Base-by-base conservation (phyloP, 2,329 filamentous ascomycete species). In the Aspergillus pseudonomiae region DNA sequence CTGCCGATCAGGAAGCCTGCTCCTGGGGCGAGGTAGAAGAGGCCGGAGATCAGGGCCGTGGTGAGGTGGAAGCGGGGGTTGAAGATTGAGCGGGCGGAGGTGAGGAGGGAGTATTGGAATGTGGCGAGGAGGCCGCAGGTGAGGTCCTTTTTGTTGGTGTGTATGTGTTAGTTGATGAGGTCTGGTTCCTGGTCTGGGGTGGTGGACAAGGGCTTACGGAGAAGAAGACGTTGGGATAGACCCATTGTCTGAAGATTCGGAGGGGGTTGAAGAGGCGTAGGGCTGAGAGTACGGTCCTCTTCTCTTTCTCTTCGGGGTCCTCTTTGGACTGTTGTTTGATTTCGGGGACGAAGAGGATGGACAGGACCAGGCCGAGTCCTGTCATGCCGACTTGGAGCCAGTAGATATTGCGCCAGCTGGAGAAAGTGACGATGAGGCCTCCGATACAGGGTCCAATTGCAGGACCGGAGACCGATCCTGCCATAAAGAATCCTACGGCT, bases 361-460 rank as follows among this genome's bases (percentile, higher is more conserved):
- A 85, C 0, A 89, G 83, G 0, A 87, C 41, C 0, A 85, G 80
- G 0, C 86, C 89, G 0, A 86, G 73, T 1, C 85, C 88, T 0
- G 89, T 88, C 54, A 93, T 83, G 1, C 84, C 90, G 1, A 89
- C 88, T 73, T 94, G 91, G 1, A 93, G 80, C 88, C 90, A 93
- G 79, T 92, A 93, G 63, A 93, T 93, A 60, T 87, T 86, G 24
- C 90, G 85, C 91, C 91, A 94, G 3, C 83, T 85, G 4, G 84
- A 82, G 74, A 88, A 93, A 0, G 91, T 93, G 41, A 94, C 90
- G 59, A 94, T 91, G 59, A 93, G 87, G 39, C 91, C 91, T 32
- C 91, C 91, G 11, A 93, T 81, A 70, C 92, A 91, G 11, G 79
- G 78, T 9, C 79, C 79, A 60, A 81, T 70, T 14, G 80, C 79